Evolutionary conservation across 169 alveolate genomes (phyloP).

Genomic region (Condylostoma magnum): DNA sequence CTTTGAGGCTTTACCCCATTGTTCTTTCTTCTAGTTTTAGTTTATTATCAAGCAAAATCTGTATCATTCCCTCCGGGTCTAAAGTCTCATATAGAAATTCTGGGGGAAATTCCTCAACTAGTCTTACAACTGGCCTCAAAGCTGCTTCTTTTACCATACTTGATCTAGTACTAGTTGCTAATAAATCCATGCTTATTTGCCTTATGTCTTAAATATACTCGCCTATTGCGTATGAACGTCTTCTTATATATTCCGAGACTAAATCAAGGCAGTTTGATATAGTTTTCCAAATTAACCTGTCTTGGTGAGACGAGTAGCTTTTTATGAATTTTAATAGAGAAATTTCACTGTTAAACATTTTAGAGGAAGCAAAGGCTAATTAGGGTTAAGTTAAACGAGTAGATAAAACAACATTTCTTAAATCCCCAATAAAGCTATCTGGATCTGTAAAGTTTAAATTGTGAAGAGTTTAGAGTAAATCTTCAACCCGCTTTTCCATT

Average conservation of each 20-base stretch:
- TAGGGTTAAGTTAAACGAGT: not conserved
- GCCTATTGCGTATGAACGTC: conserved; percentile 30
- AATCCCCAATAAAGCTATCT: conserved; percentile 15
- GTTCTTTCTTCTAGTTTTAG: conserved; percentile 52
- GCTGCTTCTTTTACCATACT: conserved; percentile 49
- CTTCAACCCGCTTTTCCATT: conserved; percentile 37
- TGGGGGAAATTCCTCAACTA: conserved; percentile 31
- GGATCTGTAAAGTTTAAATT: conserved; percentile 23
- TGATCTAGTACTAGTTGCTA: conserved; percentile 35
- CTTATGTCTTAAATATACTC: conserved; percentile 39
- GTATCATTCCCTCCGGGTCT: conserved; percentile 38
- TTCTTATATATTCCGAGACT: conserved; percentile 39
- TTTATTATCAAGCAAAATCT: conserved; percentile 10
- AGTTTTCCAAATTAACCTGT: conserved; percentile 44
- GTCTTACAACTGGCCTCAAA: conserved; percentile 41
- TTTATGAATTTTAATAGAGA: conserved; percentile 42
- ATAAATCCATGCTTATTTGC: conserved; percentile 34
- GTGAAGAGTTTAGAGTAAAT: conserved; percentile 11
- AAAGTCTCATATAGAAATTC: conserved; percentile 31
- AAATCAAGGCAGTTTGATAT: conserved; percentile 34
- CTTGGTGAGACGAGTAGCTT: conserved; percentile 32
- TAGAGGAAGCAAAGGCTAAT: conserved; percentile 45
- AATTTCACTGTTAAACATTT: conserved; percentile 43
- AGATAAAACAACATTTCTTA: not conserved
- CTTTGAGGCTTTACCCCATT: conserved; percentile 46